These are phyloP conservation scores for Curvularia verruculosa DNA, from an alignment of 2,329 filamentous ascomycete genomes.

Conservation along the genomic window DNA sequence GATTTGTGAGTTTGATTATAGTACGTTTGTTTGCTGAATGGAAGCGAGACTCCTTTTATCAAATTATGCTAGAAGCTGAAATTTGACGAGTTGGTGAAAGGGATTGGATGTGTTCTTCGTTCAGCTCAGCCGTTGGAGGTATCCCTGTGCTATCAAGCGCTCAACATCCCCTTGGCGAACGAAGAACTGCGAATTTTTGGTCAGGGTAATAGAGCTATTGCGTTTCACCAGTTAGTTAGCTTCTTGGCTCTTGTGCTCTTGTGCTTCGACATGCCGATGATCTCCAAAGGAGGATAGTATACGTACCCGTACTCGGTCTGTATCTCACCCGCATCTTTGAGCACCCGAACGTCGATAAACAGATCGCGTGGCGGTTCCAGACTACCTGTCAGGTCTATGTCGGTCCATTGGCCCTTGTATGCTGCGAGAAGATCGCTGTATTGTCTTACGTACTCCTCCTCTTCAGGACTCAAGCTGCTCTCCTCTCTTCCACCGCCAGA, in stretches of 20 bases:
- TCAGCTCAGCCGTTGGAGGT: conserved; percentile 88
- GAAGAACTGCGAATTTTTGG: conserved; percentile 98
- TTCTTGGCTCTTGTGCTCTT: neutral
- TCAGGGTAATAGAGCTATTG: conserved; percentile 85
- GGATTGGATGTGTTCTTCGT: neutral
- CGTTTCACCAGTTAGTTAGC: neutral
- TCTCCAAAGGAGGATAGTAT: conserved; percentile 20
- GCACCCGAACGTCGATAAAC: conserved; percentile 93
- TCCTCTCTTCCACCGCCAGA: conserved; percentile 55
- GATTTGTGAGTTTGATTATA: neutral
- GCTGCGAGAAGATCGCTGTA: conserved; percentile 93
- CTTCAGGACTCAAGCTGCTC: conserved; percentile 88
- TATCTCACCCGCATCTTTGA: conserved; percentile 97
- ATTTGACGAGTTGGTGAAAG: neutral
- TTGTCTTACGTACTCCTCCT: conserved; percentile 92
- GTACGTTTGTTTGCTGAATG: neutral
- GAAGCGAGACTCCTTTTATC: neutral
- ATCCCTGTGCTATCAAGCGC: conserved; percentile 89
- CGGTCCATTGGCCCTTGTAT: conserved; percentile 98
- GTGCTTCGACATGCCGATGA: conserved; percentile 1
- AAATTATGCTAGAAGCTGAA: neutral
- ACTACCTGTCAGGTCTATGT: conserved; percentile 92
- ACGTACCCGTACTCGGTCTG: conserved; percentile 97
- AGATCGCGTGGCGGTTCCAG: conserved; percentile 92
- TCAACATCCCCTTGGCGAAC: conserved; percentile 96